Percentiles rank a stretch among this genome's conserved stretches.
Evolutionary conservation across 441 rosid genomes (phyloP).

Genomic region (Euphorbia celastroides): DNA sequence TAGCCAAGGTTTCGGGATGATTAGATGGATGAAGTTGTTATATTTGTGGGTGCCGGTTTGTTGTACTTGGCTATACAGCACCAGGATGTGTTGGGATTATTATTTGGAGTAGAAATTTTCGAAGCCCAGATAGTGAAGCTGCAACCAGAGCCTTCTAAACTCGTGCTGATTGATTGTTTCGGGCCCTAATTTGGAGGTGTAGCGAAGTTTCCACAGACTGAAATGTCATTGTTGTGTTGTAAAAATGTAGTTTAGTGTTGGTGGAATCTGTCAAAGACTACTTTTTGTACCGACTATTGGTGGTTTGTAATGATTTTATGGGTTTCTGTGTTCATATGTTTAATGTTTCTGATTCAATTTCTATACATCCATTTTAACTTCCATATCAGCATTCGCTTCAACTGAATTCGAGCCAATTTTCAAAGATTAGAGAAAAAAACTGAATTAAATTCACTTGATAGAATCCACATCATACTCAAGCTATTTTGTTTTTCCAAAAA

Average conservation of each 20-base stretch:
- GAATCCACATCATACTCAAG: too few species aligned
- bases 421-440: too few species aligned
- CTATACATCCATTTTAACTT: not conserved
- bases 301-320: conserved; percentile 4
- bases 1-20: conserved; percentile 41
- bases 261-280: not conserved
- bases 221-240: conserved; percentile 10
- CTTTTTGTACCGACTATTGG: not conserved
- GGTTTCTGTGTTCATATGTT: not conserved
- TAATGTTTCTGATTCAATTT: not conserved
- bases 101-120: not conserved
- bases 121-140: not conserved
- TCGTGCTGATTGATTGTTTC: conserved; percentile 1
- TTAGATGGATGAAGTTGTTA: too few species aligned
- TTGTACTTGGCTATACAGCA: not conserved
- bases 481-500: too few species aligned
- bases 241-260: conserved; percentile 12
- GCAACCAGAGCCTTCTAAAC: not conserved
- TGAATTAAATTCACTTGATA: too few species aligned
- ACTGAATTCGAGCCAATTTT: too few species aligned
- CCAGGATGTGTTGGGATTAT: not conserved
- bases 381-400: too few species aligned
- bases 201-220: not conserved
- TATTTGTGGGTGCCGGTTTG: not conserved
- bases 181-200: not conserved